Evolutionary conservation across 495 filamentous ascomycete genomes (phyloP).

Genomic region (Hypoxylon subgilvum): DNA sequence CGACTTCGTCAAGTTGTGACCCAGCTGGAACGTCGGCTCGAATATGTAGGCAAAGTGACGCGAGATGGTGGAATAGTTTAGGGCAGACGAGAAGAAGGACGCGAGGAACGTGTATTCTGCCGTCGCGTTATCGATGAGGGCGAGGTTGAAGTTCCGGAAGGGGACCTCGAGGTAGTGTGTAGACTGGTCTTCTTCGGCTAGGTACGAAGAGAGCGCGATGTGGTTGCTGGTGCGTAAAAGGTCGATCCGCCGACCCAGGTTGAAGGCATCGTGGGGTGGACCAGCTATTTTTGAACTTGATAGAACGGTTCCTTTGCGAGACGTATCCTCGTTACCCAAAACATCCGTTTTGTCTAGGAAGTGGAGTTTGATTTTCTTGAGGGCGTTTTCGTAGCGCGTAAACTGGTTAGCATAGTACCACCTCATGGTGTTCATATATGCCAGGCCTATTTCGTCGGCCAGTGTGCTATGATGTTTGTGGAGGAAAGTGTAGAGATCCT

Average conservation of each 20-base stretch:
- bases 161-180: constrained; percentile 86
- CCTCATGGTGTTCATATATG: constrained; percentile 97
- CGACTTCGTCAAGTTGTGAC: constrained; percentile 74
- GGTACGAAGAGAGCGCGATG: constrained; percentile 75
- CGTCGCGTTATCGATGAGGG: constrained; percentile 90
- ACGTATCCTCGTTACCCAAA: constrained; percentile 76
- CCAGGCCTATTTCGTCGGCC: constrained; percentile 85
- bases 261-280: constrained; percentile 83
- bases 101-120: constrained; percentile 94
- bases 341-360: constrained; percentile 82
- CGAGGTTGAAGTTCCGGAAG: constrained; percentile 93
- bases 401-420: constrained; percentile 98
- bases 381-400: constrained; percentile 79
- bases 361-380: constrained; percentile 84
- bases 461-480: constrained; percentile 76
- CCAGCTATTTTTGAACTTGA: constrained; percentile 57
- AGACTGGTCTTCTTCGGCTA: constrained; percentile 85
- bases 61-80: constrained; percentile 62
- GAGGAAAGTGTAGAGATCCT: constrained; percentile 84
- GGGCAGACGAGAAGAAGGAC: constrained; percentile 76
- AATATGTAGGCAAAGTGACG: constrained; percentile 81
- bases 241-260: constrained; percentile 82
- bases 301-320: constrained; percentile 61
- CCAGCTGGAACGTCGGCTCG: constrained; percentile 79
- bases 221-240: constrained; percentile 72